A percentile compares a stretch with the other conserved stretches of the same genome.
These are phyloP conservation scores for Saccharomycopsis guyanensis DNA, from an alignment of 805 yeast genomes.

Conservation along the genomic window DNA sequence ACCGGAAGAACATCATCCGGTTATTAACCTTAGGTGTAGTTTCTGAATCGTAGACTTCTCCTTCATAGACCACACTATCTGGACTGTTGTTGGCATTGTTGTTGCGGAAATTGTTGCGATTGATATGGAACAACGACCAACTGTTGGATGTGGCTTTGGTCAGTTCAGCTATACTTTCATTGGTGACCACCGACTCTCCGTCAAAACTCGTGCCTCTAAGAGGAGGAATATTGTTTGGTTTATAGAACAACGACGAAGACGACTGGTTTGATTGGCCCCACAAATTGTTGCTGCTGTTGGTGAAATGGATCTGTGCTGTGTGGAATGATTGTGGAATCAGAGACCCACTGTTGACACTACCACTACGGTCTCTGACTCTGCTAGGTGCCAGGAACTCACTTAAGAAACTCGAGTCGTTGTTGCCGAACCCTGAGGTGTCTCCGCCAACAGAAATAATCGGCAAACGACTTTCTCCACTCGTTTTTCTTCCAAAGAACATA, in stretches of 20 bases:
- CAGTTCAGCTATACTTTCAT: background rate
- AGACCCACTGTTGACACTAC: conserved; percentile 20
- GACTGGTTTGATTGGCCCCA: conserved; percentile 7
- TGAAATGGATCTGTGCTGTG: conserved; percentile 16
- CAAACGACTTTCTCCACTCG: background rate
- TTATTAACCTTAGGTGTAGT: background rate
- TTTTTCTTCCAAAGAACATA: conserved; percentile 8
- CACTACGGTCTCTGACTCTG: conserved; percentile 18
- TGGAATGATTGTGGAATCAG: conserved; percentile 19
- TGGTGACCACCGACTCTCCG: background rate
- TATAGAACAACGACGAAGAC: conserved; percentile 7
- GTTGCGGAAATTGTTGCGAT: background rate
- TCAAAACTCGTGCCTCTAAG: conserved; percentile 8
- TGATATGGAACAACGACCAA: conserved; percentile 16
- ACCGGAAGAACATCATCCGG: conserved; percentile 8
- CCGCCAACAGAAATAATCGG: background rate
- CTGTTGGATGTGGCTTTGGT: background rate
- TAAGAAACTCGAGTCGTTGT: conserved; percentile 3
- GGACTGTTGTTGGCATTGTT: background rate
- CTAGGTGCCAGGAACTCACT: conserved; percentile 3
- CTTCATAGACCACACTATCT: background rate
- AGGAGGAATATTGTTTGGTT: too few relatives aligned
- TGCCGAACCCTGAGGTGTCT: background rate
- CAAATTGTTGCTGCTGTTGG: conserved; percentile 1
- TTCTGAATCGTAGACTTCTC: background rate